Percentiles rank a stretch among this genome's conserved stretches.
phyloP scores from a whole-genome alignment of 306 rosid genomes.

The Prunus mume region DNA sequence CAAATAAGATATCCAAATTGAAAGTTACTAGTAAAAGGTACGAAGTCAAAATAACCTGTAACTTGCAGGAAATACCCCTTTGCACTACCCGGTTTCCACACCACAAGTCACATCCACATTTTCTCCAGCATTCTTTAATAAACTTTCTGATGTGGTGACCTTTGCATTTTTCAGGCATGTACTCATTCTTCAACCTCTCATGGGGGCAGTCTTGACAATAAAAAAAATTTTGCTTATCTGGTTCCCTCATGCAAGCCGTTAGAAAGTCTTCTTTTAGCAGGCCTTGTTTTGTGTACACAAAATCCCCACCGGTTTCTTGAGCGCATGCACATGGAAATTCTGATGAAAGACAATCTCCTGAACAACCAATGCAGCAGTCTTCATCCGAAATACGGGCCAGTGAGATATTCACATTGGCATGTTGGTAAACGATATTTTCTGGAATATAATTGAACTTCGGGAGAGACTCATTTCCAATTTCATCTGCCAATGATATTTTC shows the following conservation, averaged over 20 bases:
- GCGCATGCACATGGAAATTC: conserved; percentile 87
- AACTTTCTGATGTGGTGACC: conserved; percentile 77
- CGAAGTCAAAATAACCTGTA: conserved; percentile 62
- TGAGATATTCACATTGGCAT: conserved; percentile 71
- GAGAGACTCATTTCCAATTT: conserved; percentile 42
- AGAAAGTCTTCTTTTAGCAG: conserved; percentile 68
- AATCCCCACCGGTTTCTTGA: conserved; percentile 92
- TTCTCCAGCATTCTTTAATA: conserved; percentile 95
- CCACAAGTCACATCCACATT: conserved; percentile 83
- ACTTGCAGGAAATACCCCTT: conserved; percentile 69
- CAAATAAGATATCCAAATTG: background rate
- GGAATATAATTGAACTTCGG: conserved; percentile 81
- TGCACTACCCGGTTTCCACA: conserved; percentile 95
- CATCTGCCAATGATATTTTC: conserved; percentile 59
- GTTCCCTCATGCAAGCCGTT: conserved; percentile 41
- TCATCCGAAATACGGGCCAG: conserved; percentile 83
- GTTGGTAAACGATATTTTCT: conserved; percentile 58
- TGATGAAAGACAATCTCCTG: conserved; percentile 66
- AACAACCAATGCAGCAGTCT: conserved; percentile 69
- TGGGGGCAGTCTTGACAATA: conserved; percentile 74
- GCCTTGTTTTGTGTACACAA: conserved; percentile 70
- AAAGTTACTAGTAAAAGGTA: conserved; percentile 14
- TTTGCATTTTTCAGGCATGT: conserved; percentile 56
- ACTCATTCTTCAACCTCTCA: conserved; percentile 57
- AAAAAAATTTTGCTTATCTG: conserved; percentile 43